Evolutionary conservation across 768 basidiomycete species (phyloP).

Genomic region (Pisolithus marmoratus): DNA sequence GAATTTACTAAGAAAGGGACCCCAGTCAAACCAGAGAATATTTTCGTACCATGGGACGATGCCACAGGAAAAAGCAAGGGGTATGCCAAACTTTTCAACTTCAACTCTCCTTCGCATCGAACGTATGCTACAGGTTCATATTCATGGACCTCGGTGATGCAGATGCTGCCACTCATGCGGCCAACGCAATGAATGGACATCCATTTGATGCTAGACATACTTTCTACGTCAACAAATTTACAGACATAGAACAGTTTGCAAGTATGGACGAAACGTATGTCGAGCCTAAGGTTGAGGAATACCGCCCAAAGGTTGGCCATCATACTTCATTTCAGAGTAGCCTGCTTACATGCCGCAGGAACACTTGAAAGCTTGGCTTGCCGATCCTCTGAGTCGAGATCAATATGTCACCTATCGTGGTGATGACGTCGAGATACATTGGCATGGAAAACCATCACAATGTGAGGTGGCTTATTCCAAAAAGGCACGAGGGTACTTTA

Average conservation of each 20-base stretch:
- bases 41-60: slow-evolving; percentile 88
- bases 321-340: neutral
- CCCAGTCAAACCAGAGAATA: slow-evolving; percentile 66
- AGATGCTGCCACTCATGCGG: slow-evolving; percentile 66
- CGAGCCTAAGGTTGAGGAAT: slow-evolving; percentile 72
- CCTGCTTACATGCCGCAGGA: slow-evolving; percentile 47
- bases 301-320: slow-evolving; percentile 58
- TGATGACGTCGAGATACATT: slow-evolving; percentile 84
- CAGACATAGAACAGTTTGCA: slow-evolving; percentile 81
- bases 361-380: slow-evolving; percentile 93
- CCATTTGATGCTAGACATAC: slow-evolving; percentile 85
- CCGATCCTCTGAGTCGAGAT: slow-evolving; percentile 87
- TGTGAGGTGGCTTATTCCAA: slow-evolving; percentile 72
- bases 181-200: slow-evolving; percentile 64
- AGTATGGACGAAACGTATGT: slow-evolving; percentile 71
- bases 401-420: slow-evolving; percentile 94
- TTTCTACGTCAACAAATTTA: slow-evolving; percentile 81
- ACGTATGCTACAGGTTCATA: slow-evolving; percentile 49
- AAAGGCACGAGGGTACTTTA: slow-evolving; percentile 47
- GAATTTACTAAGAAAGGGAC: slow-evolving; percentile 81
- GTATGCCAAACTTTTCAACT: slow-evolving; percentile 37
- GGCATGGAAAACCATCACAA: slow-evolving; percentile 90
- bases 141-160: slow-evolving; percentile 74
- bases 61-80: slow-evolving; percentile 84
- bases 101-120: slow-evolving; percentile 1